Conservation (phyloP, 371 early-diverging fungal species). For the Mucor racemosus region DNA sequence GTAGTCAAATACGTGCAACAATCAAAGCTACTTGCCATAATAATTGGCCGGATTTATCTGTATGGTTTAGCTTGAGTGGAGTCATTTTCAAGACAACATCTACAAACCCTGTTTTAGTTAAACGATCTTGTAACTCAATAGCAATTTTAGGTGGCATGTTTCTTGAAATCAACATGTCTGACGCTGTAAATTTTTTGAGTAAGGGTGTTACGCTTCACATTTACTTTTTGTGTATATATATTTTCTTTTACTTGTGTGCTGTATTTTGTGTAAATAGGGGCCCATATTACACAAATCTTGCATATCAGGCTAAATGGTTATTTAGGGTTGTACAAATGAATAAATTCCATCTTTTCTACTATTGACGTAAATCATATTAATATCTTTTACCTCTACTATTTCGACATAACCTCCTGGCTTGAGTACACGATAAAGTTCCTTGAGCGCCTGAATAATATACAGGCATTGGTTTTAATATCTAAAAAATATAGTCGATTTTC, state of each 20-base stretch:
- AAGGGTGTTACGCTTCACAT: not conserved
- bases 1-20: not conserved
- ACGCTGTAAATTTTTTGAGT: not conserved
- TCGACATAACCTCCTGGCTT: slow-evolving; percentile 63
- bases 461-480: not conserved
- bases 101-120: slow-evolving; percentile 17
- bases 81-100: not conserved
- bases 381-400: slow-evolving; percentile 41
- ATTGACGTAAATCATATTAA: no score
- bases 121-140: slow-evolving; percentile 16
- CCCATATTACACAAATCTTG: slow-evolving; percentile 4
- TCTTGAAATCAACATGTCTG: not conserved
- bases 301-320: slow-evolving; percentile 11
- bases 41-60: slow-evolving; percentile 19
- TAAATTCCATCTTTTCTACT: no score
- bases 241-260: slow-evolving; percentile 1
- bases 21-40: slow-evolving; percentile 10
- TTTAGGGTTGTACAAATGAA: no score
- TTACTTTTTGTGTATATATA: not conserved
- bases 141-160: slow-evolving; percentile 19
- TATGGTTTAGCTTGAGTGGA: slow-evolving; percentile 20
- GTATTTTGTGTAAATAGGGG: slow-evolving; percentile 4
- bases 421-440: slow-evolving; percentile 22
- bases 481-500: no score
- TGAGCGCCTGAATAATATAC: slow-evolving; percentile 9